Base-by-base conservation (phyloP, 2,329 filamentous ascomycete genomes). In the Fusarium irregulare region DNA sequence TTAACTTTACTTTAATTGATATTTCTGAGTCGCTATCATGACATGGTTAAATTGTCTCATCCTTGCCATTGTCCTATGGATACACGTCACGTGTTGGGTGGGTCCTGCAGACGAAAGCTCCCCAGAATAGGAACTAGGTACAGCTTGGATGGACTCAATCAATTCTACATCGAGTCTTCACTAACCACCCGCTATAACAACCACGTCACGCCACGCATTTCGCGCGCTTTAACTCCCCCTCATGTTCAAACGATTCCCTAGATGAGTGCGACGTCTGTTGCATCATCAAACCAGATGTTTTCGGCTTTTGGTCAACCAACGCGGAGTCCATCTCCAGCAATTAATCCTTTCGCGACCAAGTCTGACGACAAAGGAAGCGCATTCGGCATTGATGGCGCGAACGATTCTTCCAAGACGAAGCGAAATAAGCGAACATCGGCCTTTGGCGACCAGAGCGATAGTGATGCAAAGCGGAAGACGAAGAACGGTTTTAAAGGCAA, bases 241-340 rank as follows among this genome's bases (percentile, higher is more conserved):
- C 74, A 82, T 82, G 80, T 74, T 69, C 74, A 75, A 75, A 75
- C 75, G 66, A 75, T 64, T 68, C 58, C 65, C 60, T 72, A 73
- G 78, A 76, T 81, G 79, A 78, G 74, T 78, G 80, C 79, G 78
- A 81, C 79, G 72, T 67, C 66, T 64, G 79, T 80, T 80, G 80
- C 80, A 79, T 79, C 79, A 78, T 80, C 79, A 73, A 76, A 69
- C 73, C 75, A 77, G 73, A 82, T 82, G 80, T 78, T 79, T 76
- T 78, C 80, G 62, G 69, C 78, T 57, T 77, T 80, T 63, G 75
- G 76, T 70, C 77, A 78, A 71, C 74, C 78, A 73, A 77, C 78
- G 77, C 73, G 76, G 70, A 76, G 73, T 71, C 73, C 76, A 69
- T 75, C 79, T 75, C 73, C 78, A 62, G 76, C 75, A 60, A 72